Evolutionary conservation across 345 rosid genomes (phyloP).

Genomic region (Cochlearia excelsa): DNA sequence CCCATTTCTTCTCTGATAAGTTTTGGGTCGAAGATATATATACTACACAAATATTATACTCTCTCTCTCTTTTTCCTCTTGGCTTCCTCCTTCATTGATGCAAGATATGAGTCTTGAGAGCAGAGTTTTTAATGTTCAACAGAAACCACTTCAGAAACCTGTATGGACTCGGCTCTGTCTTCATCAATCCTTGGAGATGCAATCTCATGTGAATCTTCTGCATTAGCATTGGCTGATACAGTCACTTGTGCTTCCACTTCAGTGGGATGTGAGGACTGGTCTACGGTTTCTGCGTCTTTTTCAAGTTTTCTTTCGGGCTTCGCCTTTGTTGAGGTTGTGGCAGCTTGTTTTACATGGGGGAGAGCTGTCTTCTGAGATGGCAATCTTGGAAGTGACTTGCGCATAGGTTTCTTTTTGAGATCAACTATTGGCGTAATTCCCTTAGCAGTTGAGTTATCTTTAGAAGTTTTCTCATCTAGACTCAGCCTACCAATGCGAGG

Average conservation of each 20-base stretch:
- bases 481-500: slow-evolving; percentile 50
- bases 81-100: slow-evolving; percentile 28
- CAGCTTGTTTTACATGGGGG: slow-evolving; percentile 36
- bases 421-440: slow-evolving; percentile 44
- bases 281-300: slow-evolving; percentile 40
- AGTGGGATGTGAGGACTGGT: slow-evolving; percentile 29
- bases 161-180: slow-evolving; percentile 41
- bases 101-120: slow-evolving; percentile 28
- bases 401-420: slow-evolving; percentile 55
- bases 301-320: slow-evolving; percentile 40
- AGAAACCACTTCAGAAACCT: slow-evolving; percentile 41
- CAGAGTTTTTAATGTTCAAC: slow-evolving; percentile 32
- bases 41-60: slow-evolving; percentile 22
- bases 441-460: slow-evolving; percentile 40
- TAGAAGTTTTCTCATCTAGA: slow-evolving; percentile 59
- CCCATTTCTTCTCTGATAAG: slow-evolving; percentile 32
- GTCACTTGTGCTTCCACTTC: slow-evolving; percentile 36
- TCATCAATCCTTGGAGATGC: slow-evolving; percentile 29
- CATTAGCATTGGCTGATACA: slow-evolving; percentile 29
- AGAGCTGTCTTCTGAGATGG: slow-evolving; percentile 72
- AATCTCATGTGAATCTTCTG: slow-evolving; percentile 29
- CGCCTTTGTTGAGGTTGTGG: slow-evolving; percentile 30
- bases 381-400: slow-evolving; percentile 84
- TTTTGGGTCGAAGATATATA: slow-evolving; percentile 24
- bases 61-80: slow-evolving; percentile 14